A percentile compares a stretch with the other conserved stretches of the same genome.
These are phyloP conservation scores for Debaryomyces maramus DNA, from an alignment of 805 yeast genomes.

Conservation along the genomic window DNA sequence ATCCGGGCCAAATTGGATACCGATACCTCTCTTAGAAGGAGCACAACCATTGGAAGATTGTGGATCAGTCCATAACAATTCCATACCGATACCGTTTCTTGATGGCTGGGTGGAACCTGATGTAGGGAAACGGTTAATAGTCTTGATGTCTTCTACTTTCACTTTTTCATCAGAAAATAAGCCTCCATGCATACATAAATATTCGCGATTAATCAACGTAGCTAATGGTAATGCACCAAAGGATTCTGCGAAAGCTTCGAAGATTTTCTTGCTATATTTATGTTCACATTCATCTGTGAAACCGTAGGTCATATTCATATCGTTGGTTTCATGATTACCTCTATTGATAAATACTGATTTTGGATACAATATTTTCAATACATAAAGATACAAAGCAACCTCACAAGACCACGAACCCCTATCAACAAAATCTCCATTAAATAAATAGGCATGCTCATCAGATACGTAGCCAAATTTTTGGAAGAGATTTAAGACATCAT, in stretches of 20 bases:
- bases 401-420: constrained; percentile 99
- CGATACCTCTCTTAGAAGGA: constrained; percentile 91
- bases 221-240: constrained; percentile 87
- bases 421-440: constrained; percentile 97
- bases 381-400: constrained; percentile 78
- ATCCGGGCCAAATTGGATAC: constrained; percentile 96
- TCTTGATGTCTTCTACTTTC: constrained; percentile 70
- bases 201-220: constrained; percentile 72
- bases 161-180: constrained; percentile 76
- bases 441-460: constrained; percentile 69
- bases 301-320: constrained; percentile 96
- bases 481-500: constrained; percentile 82
- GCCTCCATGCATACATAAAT: constrained; percentile 95
- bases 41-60: constrained; percentile 75
- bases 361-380: constrained; percentile 78
- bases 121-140: constrained; percentile 61
- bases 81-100: constrained; percentile 91
- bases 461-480: constrained; percentile 68
- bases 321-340: constrained; percentile 96
- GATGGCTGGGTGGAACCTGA: constrained; percentile 73
- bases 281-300: constrained; percentile 94
- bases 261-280: constrained; percentile 79
- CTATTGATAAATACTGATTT: constrained; percentile 71
- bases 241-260: constrained; percentile 80
- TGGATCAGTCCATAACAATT: constrained; percentile 96